Base-by-base conservation (phyloP, 169 alveolate species). In the Plasmodium blacklocki region DNA sequence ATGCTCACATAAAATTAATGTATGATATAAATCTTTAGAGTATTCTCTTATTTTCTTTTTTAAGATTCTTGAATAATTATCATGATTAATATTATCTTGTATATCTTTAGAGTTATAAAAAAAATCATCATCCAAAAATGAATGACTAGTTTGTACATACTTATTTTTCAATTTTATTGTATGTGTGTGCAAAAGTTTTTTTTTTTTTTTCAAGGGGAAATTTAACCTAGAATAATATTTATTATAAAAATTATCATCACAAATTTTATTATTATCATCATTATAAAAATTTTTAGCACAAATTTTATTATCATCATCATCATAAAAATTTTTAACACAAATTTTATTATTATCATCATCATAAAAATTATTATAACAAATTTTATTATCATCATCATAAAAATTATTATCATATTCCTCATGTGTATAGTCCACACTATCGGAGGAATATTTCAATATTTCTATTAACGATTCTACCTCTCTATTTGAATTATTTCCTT, bases 391-490 rank as follows among this genome's bases (percentile, higher is more conserved):
- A 39, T 5, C 47, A 39, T 32, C 62, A 52, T 11, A 2, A 39
- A 21, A 8, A 23, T 74, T 43, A 19, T 74, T 6, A 39, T 39
- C 9, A 39, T 39, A 39, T 39, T 39, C 66, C 3, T 39, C 45
- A 7, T 43, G 4, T n/a, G 62, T 54, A 5, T 50, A 5, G 5
- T 52, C 68, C 5, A 12, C 47, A 60, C 6, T 47, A 4, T 63
- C 88, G 0, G 88, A 75, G 5, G 76, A 63, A 9, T 75, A 75
- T 49, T 75, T 75, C 12, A 75, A 26, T 3, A 75, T 75, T 49
- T 75, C 88, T 7, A 75, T 19, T 5, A 75, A 56, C 3, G 88
- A 75, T 19, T 75, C 88, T 9, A 75, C 88, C n/a, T 75, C 88
- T 2, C 66, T 29, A 9, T 7, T 49, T 39, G 63, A 66, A n/a